These are phyloP conservation scores for Fonsecaea multimorphosa DNA, from an alignment of 2,329 filamentous ascomycete genomes.

Conservation along the genomic window DNA sequence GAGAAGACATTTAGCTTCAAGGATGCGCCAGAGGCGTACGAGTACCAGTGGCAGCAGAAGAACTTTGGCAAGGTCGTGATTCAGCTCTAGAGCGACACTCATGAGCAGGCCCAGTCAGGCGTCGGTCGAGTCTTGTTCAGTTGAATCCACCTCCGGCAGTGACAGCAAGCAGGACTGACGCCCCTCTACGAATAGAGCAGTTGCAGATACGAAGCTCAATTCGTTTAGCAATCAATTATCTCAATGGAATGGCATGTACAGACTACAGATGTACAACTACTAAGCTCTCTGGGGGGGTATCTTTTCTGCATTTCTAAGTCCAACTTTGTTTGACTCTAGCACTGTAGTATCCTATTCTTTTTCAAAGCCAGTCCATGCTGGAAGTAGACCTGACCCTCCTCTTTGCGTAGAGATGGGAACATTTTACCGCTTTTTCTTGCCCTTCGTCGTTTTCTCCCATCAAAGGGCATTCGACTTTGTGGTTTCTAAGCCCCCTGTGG, in stretches of 20 bases:
- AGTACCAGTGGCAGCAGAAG: constrained; percentile 61
- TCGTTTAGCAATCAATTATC: background rate
- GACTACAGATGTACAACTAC: background rate
- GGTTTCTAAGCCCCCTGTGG: background rate
- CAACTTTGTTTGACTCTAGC: no score
- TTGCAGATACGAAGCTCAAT: background rate
- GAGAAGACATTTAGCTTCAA: constrained; percentile 62
- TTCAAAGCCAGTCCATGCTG: no score
- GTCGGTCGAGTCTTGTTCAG: no score
- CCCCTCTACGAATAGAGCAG: background rate
- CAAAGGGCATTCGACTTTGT: background rate
- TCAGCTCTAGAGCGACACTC: constrained; percentile 19
- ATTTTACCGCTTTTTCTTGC: no score
- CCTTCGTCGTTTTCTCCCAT: background rate
- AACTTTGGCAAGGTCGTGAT: constrained; percentile 64
- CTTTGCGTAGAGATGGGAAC: no score
- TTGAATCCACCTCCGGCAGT: background rate
- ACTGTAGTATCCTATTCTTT: no score
- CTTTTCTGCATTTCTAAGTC: no score
- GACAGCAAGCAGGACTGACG: background rate
- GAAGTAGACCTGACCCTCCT: no score
- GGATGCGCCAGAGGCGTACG: constrained; percentile 60
- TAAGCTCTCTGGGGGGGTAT: background rate
- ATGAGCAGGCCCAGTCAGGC: background rate
- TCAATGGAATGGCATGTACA: background rate